Evolutionary conservation across 169 alveolate species (phyloP).

Genomic region (Plasmodium malariae): DNA sequence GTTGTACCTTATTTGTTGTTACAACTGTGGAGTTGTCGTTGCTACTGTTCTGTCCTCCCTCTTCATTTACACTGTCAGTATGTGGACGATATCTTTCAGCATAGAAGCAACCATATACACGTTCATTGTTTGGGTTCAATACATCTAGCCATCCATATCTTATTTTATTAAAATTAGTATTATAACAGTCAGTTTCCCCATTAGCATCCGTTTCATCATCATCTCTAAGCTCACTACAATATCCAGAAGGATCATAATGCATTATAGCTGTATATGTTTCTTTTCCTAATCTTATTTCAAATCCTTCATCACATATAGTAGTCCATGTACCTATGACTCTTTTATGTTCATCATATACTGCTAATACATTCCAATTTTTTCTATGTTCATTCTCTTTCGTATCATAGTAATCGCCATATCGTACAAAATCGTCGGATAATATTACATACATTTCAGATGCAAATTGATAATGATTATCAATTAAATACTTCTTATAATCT

Average conservation of each 20-base stretch:
- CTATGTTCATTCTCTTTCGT: slow-evolving; percentile 69
- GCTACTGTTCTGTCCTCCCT: neutral
- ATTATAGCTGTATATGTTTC: slow-evolving; percentile 59
- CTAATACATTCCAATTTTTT: slow-evolving; percentile 64
- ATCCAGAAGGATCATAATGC: slow-evolving; percentile 71
- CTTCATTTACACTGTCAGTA: neutral
- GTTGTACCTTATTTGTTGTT: neutral
- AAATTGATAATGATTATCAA: slow-evolving; percentile 29
- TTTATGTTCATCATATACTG: slow-evolving; percentile 68
- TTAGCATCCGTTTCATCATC: slow-evolving; percentile 52
- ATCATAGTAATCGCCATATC: slow-evolving; percentile 54
- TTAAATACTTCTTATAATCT: slow-evolving; percentile 46
- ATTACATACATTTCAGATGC: slow-evolving; percentile 34
- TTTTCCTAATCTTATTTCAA: slow-evolving; percentile 64
- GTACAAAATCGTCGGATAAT: slow-evolving; percentile 57
- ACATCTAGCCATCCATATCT: slow-evolving; percentile 73
- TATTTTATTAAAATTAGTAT: slow-evolving; percentile 41
- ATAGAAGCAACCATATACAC: slow-evolving; percentile 34
- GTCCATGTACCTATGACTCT: slow-evolving; percentile 70
- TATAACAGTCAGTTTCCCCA: slow-evolving; percentile 69
- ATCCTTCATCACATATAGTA: slow-evolving; percentile 63
- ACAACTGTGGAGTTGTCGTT: neutral
- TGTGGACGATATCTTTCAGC: slow-evolving; percentile 14
- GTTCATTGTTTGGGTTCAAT: neutral
- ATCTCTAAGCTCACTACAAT: slow-evolving; percentile 18